Evolutionary conservation across 139 green algal genomes (phyloP).

Genomic region (Chlamydomonas sphaeroides): DNA sequence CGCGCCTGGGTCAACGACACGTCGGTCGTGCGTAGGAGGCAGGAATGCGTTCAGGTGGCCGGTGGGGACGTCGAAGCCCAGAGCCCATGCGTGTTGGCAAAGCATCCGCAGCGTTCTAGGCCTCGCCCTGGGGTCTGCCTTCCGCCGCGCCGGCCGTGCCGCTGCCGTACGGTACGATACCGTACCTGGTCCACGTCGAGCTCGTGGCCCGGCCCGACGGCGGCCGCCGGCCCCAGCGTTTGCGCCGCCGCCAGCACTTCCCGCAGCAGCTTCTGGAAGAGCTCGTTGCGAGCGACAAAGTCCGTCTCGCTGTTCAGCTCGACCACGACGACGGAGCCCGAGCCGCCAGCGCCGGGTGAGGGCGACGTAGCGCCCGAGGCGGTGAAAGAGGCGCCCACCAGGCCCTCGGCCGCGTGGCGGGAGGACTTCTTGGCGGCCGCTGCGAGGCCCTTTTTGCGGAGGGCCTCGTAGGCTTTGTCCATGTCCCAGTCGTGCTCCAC

Average conservation of each 20-base stretch:
- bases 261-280: conserved; percentile 80
- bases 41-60: no score
- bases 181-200: conserved; percentile 46
- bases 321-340: conserved; percentile 52
- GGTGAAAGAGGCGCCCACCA: conserved; percentile 76
- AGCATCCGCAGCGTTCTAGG: no score
- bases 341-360: not conserved
- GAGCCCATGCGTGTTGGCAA: no score
- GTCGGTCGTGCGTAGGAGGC: no score
- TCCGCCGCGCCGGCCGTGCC: no score
- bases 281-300: conserved; percentile 88
- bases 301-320: conserved; percentile 98
- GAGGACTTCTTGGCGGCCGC: conserved; percentile 88
- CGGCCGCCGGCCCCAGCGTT: conserved; percentile 13
- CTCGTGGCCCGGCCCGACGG: conserved; percentile 12
- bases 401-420: conserved; percentile 82
- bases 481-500: conserved; percentile 71
- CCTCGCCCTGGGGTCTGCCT: no score
- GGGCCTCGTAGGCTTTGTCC: conserved; percentile 68
- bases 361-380: not conserved
- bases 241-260: conserved; percentile 70
- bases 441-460: conserved; percentile 93
- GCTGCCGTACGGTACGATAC: no score
- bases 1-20: no score
- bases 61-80: no score